Evolutionary conservation across 805 yeast genomes (phyloP).

Genomic region (Danielia reshetovae): DNA sequence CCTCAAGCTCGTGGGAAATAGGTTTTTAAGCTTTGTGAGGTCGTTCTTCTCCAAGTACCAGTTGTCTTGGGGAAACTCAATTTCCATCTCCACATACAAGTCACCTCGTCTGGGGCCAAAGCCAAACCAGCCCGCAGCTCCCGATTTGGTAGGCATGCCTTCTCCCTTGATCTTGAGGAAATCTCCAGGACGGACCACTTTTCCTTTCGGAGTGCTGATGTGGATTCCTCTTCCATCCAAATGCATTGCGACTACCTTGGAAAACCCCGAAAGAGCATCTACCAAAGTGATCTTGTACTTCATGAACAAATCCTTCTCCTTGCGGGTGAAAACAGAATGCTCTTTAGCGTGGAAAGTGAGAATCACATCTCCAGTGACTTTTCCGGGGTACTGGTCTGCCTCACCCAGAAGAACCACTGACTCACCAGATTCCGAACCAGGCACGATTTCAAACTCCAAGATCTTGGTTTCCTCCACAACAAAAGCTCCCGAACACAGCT

Average conservation of each 20-base stretch:
- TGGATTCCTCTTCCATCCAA: constrained; percentile 75
- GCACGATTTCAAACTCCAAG: constrained; percentile 70
- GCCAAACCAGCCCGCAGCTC: constrained; percentile 15
- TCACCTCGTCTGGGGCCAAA: constrained; percentile 50
- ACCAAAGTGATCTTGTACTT: constrained; percentile 58
- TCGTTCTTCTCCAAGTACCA: constrained; percentile 81
- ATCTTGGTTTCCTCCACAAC: constrained; percentile 62
- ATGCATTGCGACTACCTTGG: constrained; percentile 60
- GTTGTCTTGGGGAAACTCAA: constrained; percentile 79
- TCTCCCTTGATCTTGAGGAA: constrained; percentile 59
- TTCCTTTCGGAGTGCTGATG: constrained; percentile 67
- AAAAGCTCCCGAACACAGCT: constrained; percentile 65
- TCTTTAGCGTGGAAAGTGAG: constrained; percentile 52
- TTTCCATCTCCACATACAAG: constrained; percentile 61
- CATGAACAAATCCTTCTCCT: constrained; percentile 62
- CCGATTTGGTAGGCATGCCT: constrained; percentile 73
- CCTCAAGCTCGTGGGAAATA: constrained; percentile 44
- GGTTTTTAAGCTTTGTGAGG: constrained; percentile 45
- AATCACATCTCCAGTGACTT: constrained; percentile 72
- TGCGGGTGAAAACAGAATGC: constrained; percentile 50
- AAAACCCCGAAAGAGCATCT: constrained; percentile 85
- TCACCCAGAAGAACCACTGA: constrained; percentile 57
- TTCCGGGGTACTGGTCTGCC: constrained; percentile 76
- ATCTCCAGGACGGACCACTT: constrained; percentile 77
- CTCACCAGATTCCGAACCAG: constrained; percentile 67